A percentile compares a stretch with the other conserved stretches of the same genome.
Evolutionary conservation across 2,329 filamentous ascomycete genomes (phyloP).

Genomic region (Beauveria medogensis): DNA sequence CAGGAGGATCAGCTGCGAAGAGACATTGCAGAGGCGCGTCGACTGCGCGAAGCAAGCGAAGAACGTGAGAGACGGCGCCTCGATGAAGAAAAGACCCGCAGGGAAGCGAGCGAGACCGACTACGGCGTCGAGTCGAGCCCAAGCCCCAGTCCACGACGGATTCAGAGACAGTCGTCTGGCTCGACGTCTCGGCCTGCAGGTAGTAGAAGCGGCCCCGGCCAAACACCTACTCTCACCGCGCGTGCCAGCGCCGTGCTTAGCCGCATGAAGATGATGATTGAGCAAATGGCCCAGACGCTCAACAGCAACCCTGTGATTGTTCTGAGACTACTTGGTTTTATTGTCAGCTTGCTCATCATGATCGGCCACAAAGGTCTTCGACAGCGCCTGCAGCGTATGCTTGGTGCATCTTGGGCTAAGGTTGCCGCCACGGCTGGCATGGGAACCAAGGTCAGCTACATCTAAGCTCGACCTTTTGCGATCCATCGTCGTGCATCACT

Average conservation of each 20-base stretch:
- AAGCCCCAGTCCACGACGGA: not conserved
- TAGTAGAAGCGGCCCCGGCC: conserved; percentile 19
- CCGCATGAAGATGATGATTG: conserved; percentile 44
- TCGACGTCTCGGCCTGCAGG: conserved; percentile 20
- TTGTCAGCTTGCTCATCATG: conserved; percentile 69
- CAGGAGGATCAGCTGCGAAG: conserved; percentile 49
- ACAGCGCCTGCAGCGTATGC: conserved; percentile 60
- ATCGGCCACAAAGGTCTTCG: conserved; percentile 68
- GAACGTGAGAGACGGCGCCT: conserved; percentile 43
- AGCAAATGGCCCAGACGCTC: conserved; percentile 41
- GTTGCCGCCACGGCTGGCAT: conserved; percentile 80
- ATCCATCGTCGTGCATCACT: conserved; percentile 13
- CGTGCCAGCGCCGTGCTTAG: conserved; percentile 45
- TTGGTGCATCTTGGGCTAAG: conserved; percentile 71
- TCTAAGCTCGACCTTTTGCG: conserved; percentile 41
- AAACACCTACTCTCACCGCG: conserved; percentile 31
- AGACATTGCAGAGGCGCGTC: conserved; percentile 50
- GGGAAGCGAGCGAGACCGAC: conserved; percentile 54
- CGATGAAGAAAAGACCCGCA: conserved; percentile 44
- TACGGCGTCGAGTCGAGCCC: conserved; percentile 57
- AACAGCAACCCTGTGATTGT: conserved; percentile 50
- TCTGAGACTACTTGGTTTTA: conserved; percentile 63
- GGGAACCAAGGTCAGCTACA: conserved; percentile 96
- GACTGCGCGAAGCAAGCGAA: conserved; percentile 50
- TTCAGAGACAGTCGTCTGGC: not conserved